These are phyloP conservation scores for Canavalia gladiata DNA, from an alignment of 306 rosid species.

Conservation along the genomic window DNA sequence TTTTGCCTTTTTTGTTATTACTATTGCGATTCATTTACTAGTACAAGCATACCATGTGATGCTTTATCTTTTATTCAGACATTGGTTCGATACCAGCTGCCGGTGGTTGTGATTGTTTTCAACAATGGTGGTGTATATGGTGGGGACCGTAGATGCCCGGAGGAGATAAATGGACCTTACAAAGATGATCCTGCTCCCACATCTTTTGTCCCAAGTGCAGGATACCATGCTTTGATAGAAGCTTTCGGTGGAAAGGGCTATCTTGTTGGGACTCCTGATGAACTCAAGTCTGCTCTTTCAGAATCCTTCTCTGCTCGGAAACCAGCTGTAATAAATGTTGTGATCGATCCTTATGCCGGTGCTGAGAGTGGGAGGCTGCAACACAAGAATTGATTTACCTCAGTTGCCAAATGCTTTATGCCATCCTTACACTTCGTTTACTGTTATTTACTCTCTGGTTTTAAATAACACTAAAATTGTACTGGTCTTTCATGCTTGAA, in stretches of 20 bases:
- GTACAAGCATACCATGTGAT: slow-evolving; percentile 18
- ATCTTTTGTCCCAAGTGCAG: slow-evolving; percentile 79
- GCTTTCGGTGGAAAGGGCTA: slow-evolving; percentile 99
- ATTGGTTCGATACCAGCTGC: slow-evolving; percentile 90
- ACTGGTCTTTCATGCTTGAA: not conserved
- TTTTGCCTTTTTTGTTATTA: slow-evolving; percentile 3
- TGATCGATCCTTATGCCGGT: slow-evolving; percentile 93
- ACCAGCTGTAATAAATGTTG: slow-evolving; percentile 81
- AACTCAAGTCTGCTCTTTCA: slow-evolving; percentile 78
- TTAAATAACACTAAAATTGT: slow-evolving; percentile 14
- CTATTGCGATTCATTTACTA: slow-evolving; percentile 28
- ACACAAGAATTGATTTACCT: slow-evolving; percentile 77
- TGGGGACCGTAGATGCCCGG: slow-evolving; percentile 54
- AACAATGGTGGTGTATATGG: slow-evolving; percentile 82
- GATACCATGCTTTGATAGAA: slow-evolving; percentile 84
- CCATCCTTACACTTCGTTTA: slow-evolving; percentile 3
- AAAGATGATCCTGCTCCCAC: slow-evolving; percentile 97
- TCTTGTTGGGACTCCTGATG: slow-evolving; percentile 76
- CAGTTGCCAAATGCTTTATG: not conserved
- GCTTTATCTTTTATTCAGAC: slow-evolving; percentile 64
- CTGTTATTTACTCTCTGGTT: not conserved
- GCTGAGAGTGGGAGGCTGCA: slow-evolving; percentile 95
- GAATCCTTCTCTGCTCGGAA: slow-evolving; percentile 79
- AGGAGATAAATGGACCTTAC: slow-evolving; percentile 86
- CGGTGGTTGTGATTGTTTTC: slow-evolving; percentile 91